Evolutionary conservation across 306 rosid species (phyloP), one percentile per base, ranked within the genome.

Genomic region (Cicer chorassanicum): DNA sequence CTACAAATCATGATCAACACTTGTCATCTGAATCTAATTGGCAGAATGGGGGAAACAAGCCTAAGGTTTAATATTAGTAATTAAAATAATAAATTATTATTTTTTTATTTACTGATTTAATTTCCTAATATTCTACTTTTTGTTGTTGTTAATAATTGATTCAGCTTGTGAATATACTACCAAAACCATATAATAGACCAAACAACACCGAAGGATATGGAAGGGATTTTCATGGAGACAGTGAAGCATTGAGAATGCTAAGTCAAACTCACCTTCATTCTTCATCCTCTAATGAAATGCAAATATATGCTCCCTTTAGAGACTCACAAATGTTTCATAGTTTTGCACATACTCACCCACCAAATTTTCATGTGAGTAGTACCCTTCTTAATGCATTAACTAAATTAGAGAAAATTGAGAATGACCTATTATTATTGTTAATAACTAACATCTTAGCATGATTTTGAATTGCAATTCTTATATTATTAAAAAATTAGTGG

Each of bases 311-410:
- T 15, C 94, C 88, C 40, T 86, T 84, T 74, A 80, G 79, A 60
- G 86, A 78, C 36, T 75, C 77, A 43, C 92, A 83, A 43, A 56
- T 82, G 85, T 84, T 81, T 83, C 88, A 66, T 19, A 76, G 69
- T 87, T 82, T 83, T 72, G 68, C 81, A 4, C 85, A 82, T 24
- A 38, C 83, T 76, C 79, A 83, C 72, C 60, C 87, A 12, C 85
- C 88, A 40, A 86, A 82, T 85, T 83, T 84, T 79, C 91, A 80
- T 49, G 96, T 95, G 83, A 79, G 92, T 77, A 64, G 36, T 29
- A 29, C 36, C 19, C 19, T 34, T 16, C 61, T 64, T 48, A 36
- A 75, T 40, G 18, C 71, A 67, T 67, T 56, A 19, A 66, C 9
- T 42, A 42, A 7, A 73, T 16, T 6, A 49, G 29, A 36, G 10